These are phyloP conservation scores for Mrakiaceae sp. DNA, from an alignment of 1,284 basidiomycete genomes.

Conservation along the genomic window DNA sequence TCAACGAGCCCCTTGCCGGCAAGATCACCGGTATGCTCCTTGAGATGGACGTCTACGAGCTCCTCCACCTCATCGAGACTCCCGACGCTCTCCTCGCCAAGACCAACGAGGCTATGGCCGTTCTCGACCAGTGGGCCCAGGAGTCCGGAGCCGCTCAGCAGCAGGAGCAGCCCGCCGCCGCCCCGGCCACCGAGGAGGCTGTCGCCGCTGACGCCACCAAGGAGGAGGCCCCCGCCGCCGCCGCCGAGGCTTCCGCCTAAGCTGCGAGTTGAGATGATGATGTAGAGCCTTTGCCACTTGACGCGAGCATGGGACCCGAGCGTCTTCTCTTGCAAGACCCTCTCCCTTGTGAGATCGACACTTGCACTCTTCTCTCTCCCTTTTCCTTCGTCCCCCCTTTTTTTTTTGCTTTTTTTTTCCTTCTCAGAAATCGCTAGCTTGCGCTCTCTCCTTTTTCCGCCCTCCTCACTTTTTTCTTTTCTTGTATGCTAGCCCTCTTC, in stretches of 20 bases:
- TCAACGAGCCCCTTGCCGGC: conserved; percentile 63
- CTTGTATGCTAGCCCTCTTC: neutral
- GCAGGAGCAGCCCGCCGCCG: conserved; percentile 18
- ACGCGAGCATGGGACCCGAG: no score
- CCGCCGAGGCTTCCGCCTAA: neutral
- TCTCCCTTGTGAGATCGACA: neutral
- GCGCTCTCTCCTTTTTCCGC: neutral
- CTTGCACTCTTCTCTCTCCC: neutral
- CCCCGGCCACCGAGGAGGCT: conserved; percentile 12
- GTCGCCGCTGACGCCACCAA: neutral
- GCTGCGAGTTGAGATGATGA: neutral
- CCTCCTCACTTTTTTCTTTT: neutral
- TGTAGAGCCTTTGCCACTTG: no score
- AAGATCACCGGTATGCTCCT: conserved; percentile 97
- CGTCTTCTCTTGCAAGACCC: neutral
- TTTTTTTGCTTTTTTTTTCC: neutral
- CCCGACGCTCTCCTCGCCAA: conserved; percentile 70
- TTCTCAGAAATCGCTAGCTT: neutral
- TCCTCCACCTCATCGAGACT: conserved; percentile 72
- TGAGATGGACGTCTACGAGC: conserved; percentile 91
- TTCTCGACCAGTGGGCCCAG: conserved; percentile 36
- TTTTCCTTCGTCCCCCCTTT: neutral
- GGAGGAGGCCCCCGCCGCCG: neutral
- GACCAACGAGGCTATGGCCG: conserved; percentile 69
- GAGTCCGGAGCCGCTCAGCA: conserved; percentile 18